Base-by-base conservation (phyloP, 495 filamentous ascomycete genomes). In the Hypoxylon fragiforme region DNA sequence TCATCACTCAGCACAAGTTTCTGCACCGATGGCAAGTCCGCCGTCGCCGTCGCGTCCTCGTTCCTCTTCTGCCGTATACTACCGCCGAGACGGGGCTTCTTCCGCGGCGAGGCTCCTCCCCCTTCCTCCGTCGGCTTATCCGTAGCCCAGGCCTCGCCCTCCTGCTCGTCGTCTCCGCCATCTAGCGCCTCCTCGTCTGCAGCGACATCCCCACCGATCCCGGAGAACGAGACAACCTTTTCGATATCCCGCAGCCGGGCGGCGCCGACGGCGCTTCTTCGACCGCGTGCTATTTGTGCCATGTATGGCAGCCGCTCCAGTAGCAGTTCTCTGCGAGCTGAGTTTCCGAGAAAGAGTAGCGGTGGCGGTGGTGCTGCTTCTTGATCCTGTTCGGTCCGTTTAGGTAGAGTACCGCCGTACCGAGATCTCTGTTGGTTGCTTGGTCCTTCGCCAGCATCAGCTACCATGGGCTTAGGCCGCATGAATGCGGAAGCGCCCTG, bases 221-320 rank as follows among this genome's bases (percentile, higher is more conserved):
- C 83, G 9, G 71, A 73, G 53, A 96, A 84, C 1, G 76, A 73
- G 1, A 88, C 89, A 12, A 95, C 83, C 55, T 77, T 81, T 35
- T 86, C 82, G 18, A 96, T 76, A 12, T 86, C 82, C 45, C 65
- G 76, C 9, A 54, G 49, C 62, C 54, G 55, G 38, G 63, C 52
- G 13, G 35, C 44, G 54, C 61, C 43, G 37, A 66, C 38, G 14
- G 65, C 47, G 11, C 62, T 54, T 34, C 57, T 68, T 48, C 69
- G 71, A 1, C 66, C 67, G 12, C 69, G 69, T 1, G 78, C 65
- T 21, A 96, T 87, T 19, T 80, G 78, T 2, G 84, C 77, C 73
- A 95, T 80, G 67, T 95, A 98, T 0, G 94, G 94, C 9, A 98
- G 75, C 12, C 88, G 81, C 51, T 97, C 84, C 11, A 96, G 79